phyloP scores from a whole-genome alignment of 1,284 basidiomycete genomes.

The Sporisorium scitamineum region DNA sequence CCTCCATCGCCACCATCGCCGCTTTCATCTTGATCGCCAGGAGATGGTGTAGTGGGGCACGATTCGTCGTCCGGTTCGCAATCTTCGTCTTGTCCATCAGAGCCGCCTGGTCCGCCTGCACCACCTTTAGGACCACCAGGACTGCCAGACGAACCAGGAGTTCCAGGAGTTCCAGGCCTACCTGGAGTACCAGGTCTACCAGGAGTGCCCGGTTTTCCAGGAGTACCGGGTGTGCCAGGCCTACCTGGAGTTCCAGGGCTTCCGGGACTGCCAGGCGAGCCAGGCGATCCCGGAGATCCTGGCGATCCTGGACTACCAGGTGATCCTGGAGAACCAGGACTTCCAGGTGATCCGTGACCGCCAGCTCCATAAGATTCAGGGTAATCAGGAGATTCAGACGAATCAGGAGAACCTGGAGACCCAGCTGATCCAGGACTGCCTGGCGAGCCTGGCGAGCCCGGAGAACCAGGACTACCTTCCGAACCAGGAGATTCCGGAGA shows the following conservation, averaged over 20 bases:
- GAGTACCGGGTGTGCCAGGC: background rate
- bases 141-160: slow-evolving; percentile 6
- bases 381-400: background rate
- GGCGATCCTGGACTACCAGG: background rate
- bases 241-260: background rate
- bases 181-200: background rate
- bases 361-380: background rate
- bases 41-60: background rate
- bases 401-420: background rate
- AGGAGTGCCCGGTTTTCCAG: background rate
- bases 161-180: slow-evolving; percentile 12
- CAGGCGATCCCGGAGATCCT: background rate
- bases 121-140: slow-evolving; percentile 12
- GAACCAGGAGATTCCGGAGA: too few species aligned
- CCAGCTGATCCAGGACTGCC: background rate
- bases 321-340: background rate
- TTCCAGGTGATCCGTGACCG: background rate
- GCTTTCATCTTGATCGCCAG: background rate
- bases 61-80: slow-evolving; percentile 1
- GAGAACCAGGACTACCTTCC: background rate
- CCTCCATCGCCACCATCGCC: background rate
- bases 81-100: slow-evolving; percentile 4
- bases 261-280: slow-evolving; percentile 13
- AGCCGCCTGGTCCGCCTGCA: background rate
- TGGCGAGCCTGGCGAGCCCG: background rate